phyloP scores from a whole-genome alignment of 768 basidiomycete genomes.

The Tulasnella calospora region DNA sequence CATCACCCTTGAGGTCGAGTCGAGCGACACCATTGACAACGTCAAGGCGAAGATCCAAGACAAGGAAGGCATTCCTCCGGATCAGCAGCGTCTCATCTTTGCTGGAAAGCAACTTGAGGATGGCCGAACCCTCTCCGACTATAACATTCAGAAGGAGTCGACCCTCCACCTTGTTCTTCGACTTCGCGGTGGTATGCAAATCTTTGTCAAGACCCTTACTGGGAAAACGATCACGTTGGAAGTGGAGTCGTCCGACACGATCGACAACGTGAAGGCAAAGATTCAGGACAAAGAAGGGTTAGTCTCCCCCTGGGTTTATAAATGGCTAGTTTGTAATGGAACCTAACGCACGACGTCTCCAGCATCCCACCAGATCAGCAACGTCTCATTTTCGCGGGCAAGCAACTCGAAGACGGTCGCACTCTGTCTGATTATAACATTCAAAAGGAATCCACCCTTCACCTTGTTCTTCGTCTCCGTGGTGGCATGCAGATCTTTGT shows the following conservation, averaged over 20 bases:
- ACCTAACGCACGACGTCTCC: background rate
- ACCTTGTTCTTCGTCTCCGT: slow-evolving; percentile 43
- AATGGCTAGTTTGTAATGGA: background rate
- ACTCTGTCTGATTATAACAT: slow-evolving; percentile 59
- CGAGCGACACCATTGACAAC: slow-evolving; percentile 39
- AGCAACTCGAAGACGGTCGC: slow-evolving; percentile 90
- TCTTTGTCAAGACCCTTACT: slow-evolving; percentile 42
- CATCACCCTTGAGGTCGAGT: slow-evolving; percentile 50
- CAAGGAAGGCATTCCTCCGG: slow-evolving; percentile 37
- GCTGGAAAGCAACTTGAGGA: slow-evolving; percentile 95
- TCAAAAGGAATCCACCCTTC: slow-evolving; percentile 42
- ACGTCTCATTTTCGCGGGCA: slow-evolving; percentile 72
- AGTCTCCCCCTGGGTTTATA: background rate
- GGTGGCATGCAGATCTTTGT: slow-evolving; percentile 62
- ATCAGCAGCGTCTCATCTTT: slow-evolving; percentile 54
- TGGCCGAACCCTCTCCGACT: slow-evolving; percentile 70
- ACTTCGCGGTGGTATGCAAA: slow-evolving; percentile 55
- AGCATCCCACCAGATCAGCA: slow-evolving; percentile 40
- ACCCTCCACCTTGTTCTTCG: slow-evolving; percentile 43
- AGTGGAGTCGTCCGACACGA: slow-evolving; percentile 46
- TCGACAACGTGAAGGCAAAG: slow-evolving; percentile 40
- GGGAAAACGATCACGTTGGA: slow-evolving; percentile 49
- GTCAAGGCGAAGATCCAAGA: slow-evolving; percentile 36
- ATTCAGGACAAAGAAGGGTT: slow-evolving; percentile 33
- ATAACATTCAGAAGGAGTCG: slow-evolving; percentile 45